Base-by-base conservation (phyloP, 345 rosid species). In the Arabis alpina region DNA sequence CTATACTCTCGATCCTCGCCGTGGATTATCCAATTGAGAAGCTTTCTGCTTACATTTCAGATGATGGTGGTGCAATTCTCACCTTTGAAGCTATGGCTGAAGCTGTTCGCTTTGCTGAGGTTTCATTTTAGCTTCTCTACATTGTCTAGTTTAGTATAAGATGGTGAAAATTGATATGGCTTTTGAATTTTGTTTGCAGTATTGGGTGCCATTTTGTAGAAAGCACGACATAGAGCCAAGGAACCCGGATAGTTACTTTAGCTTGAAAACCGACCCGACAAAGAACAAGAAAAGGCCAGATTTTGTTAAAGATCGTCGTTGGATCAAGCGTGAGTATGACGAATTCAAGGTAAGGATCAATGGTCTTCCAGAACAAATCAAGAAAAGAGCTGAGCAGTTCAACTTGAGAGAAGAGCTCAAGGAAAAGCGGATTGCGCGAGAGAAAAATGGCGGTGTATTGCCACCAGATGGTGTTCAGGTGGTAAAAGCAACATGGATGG, bases 31-130 rank as follows among this genome's bases (percentile, higher is more conserved):
- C 97, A 0, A 70, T 85, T 1, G 98, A 93, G 84, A 93, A 93
- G 82, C 72, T 90, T 23, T 74, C 88, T 0, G 76, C 76, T 51
- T 93, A 93, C 76, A 90, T 93, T 58, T 93, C 98, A 0, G 98
- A 93, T 6, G 98, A 90, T 11, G 98, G 98, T 32, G 97, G 93
- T 8, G 88, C 98, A 32, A 84, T 88, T 39, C 88, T 93, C 77
- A 93, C 88, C 13, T 93, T 93, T 50, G 98, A 90, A 81, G 98
- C 98, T 70, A 93, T 93, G 98, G 98, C 96, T 28, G 97, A 90
- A 81, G 93, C 98, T 25, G 83, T 93, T 68, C 83, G 79, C 41
- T 93, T 93, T 63, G 93, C 95, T 0, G 91, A 93, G 87, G 76
- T 77, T 66, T 77, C 58, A 15, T 50, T 36, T 44, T 36, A 32